Base-by-base conservation (phyloP, 2,329 filamentous ascomycete species). In the Leptodontidium sp. region DNA sequence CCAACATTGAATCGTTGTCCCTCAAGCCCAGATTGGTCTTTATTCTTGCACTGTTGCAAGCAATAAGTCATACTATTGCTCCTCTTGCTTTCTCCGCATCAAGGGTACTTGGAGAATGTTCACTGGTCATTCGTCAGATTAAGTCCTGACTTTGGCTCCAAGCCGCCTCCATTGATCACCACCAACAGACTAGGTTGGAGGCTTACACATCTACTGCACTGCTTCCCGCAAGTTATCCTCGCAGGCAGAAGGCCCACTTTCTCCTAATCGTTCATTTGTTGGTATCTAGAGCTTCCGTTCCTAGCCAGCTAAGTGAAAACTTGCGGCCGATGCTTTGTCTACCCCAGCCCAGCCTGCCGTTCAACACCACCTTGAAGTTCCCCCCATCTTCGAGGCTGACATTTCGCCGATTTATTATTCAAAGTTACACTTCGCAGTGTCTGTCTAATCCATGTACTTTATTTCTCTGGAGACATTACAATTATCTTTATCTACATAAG, bases 371-470 rank as follows among this genome's bases (percentile, higher is more conserved):
- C 17, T 40, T 26, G 29, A 15, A 38, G 55, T 6, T 55, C 55
- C 32, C 57, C 57, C 57, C 57, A 59, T 59, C 57, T 59, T 45
- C 57, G 35, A 59, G 57, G 57, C 57, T 59, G 57, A 59, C 57
- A 59, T 45, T 43, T 43, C 35, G 21, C 38, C 57, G 11, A 59
- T 29, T 43, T 59, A n/a, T 40, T 21, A 21, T 21, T 21, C 52
- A 55, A 29, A 17, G 2, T 55, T 55, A n/a, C 17, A 15, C 4
- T 55, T 55, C 52, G 3, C 32, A 35, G 15, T 35, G 29, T 7
- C 29, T 35, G 29, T 15, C 29, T 32, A n/a, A 35, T 35, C 26
- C 29, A 35, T 35, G 26, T 55, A 26, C 15, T 35, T 55, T 35
- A 35, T 11, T 35, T 15, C 26, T 35, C 14, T 14, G n/a, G 14